These are phyloP conservation scores for Nepenthes mirabilis DNA, from an alignment of 148 eudicot species.

Conservation along the genomic window DNA sequence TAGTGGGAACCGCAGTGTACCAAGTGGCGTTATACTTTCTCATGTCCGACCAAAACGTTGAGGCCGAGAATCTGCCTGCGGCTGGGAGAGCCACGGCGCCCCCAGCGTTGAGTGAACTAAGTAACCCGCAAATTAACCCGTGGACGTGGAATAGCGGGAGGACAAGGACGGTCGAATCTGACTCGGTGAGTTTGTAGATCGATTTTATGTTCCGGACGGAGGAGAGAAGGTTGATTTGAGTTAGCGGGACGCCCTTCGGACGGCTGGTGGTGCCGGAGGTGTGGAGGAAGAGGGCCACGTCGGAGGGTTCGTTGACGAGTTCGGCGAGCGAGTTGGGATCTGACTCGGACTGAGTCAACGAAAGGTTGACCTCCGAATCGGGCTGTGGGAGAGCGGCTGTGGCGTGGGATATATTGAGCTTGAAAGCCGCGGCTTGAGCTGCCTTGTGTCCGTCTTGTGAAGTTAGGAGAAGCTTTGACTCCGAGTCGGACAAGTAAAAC, in stretches of 20 bases:
- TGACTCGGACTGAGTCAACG: slow-evolving; percentile 17
- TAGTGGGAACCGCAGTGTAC: slow-evolving; percentile 96
- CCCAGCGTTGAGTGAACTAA: slow-evolving; percentile 71
- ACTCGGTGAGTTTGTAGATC: slow-evolving; percentile 58
- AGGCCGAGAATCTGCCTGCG: slow-evolving; percentile 80
- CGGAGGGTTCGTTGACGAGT: slow-evolving; percentile 52
- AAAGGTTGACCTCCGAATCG: slow-evolving; percentile 26
- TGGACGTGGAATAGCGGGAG: slow-evolving; percentile 89
- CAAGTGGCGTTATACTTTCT: slow-evolving; percentile 54
- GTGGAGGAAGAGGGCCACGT: slow-evolving; percentile 74
- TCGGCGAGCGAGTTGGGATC: slow-evolving; percentile 7
- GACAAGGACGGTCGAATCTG: slow-evolving; percentile 79
- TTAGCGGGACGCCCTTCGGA: slow-evolving; percentile 89
- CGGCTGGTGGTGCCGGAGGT: slow-evolving; percentile 96
- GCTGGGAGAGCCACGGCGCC: slow-evolving; percentile 69
- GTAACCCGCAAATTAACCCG: slow-evolving; percentile 57
- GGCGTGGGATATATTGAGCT: slow-evolving; percentile 47
- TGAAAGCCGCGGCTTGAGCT: slow-evolving; percentile 54
- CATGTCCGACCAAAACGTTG: slow-evolving; percentile 88
- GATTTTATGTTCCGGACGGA: slow-evolving; percentile 62
- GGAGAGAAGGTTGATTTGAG: slow-evolving; percentile 55
- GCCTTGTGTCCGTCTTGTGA: slow-evolving; percentile 50
- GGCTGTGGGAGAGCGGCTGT: slow-evolving; percentile 30
- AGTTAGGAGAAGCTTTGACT: slow-evolving; percentile 60
- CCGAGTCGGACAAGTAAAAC: slow-evolving; percentile 87